Evolutionary conservation across 129 eudicot species (phyloP), one percentile per base, ranked within the genome.

Genomic region (Flaveria brownii): DNA sequence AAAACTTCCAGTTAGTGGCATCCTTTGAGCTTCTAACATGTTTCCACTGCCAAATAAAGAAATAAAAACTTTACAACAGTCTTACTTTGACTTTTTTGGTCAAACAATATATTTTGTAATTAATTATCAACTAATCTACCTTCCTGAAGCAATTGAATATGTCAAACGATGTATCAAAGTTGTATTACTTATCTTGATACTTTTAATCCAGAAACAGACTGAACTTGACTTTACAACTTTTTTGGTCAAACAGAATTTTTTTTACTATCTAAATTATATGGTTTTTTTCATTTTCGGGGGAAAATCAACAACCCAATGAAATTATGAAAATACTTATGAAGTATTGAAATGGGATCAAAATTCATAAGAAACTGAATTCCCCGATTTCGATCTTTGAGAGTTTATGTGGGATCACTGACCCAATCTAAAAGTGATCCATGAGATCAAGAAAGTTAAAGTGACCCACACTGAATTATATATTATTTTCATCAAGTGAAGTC

Each of bases 11-110:
- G 73, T 78, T 43, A 73, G 15, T n/a, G 79, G 78, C 81, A 85
- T 80, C 86, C 96, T 84, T 77, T 85, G 96, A 73, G 87, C 86
- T 85, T 92, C 96, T 33, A 88, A 82, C 97, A 92, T 92, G 69
- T 78, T 85, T 76, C 56, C 71, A 68, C 79, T 80, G 83, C 9
- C 39, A 30, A 73, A 52, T 42, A 39, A 42, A 28, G 11, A 20
- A 74, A 52, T 7, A 12, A 65, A 36, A 33, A 62, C 4, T 71
- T 79, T 23, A 79, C 26, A 17, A n/a, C 17, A 22, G 26, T 17
- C 49, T 26, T 68, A n/a, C 25, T 74, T 77, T 67, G 80, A 63
- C 73, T 62, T 79, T 16, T 60, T n/a, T 3, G 22, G 78, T 79
- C 62, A 78, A 71, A 62, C 45, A 71, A 15, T 43, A 9, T 0